Conservation (phyloP, 2,329 filamentous ascomycete species). For the Trichoderma sp. region DNA sequence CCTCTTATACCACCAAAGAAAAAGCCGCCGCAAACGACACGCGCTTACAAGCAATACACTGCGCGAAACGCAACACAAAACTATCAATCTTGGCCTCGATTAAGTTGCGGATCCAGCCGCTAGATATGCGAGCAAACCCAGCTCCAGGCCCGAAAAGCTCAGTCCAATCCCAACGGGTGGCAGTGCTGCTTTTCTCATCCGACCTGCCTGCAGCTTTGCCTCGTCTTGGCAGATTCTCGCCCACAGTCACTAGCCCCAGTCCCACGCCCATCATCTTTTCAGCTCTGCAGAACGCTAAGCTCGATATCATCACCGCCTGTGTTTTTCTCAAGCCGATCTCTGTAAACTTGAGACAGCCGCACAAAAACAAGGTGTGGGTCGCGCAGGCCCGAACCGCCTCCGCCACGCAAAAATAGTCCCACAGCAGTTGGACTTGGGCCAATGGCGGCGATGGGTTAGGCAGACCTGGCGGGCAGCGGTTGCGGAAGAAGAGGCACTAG, state of each 20-base stretch:
- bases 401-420: constrained; percentile 19
- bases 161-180: neutral
- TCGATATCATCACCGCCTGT: neutral
- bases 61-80: neutral
- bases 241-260: neutral
- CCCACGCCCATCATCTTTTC: neutral
- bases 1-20: neutral
- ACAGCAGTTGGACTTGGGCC: neutral
- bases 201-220: constrained; percentile 1
- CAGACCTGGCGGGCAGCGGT: constrained; percentile 1
- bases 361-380: neutral
- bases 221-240: neutral
- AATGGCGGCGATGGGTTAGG: constrained; percentile 17
- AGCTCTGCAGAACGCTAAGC: constrained; percentile 1
- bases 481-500: neutral
- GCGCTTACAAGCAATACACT: neutral
- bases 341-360: neutral
- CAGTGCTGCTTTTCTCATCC: constrained; percentile 13
- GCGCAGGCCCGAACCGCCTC: constrained; percentile 14
- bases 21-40: neutral
- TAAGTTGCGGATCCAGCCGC: constrained; percentile 21
- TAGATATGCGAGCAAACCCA: constrained; percentile 24
- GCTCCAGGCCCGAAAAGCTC: neutral
- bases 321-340: neutral
- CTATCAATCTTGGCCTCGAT: constrained; percentile 2